These are phyloP conservation scores for Colletotrichum graminicola DNA, from an alignment of 2,329 filamentous ascomycete species.

Conservation along the genomic window DNA sequence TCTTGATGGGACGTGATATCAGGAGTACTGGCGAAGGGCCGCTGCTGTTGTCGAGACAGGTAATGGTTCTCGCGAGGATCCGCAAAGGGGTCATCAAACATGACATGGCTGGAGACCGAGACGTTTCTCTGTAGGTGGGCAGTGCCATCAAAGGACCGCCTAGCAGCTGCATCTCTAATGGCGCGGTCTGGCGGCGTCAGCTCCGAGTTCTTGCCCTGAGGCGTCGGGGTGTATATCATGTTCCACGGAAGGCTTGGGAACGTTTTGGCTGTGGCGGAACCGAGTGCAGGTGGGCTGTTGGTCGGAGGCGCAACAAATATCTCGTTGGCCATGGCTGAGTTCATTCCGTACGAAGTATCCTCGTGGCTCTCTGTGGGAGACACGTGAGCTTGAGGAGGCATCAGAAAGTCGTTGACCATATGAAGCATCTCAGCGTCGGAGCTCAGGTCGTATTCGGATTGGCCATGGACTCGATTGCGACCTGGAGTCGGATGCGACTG, in stretches of 20 bases:
- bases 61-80: conserved; percentile 13
- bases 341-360: conserved; percentile 68
- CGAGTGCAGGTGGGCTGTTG: conserved; percentile 49
- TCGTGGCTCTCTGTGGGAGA: conserved; percentile 49
- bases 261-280: conserved; percentile 51
- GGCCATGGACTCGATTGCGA: conserved; percentile 20
- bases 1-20: conserved; percentile 48
- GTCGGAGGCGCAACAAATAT: conserved; percentile 58
- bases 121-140: conserved; percentile 11
- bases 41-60: conserved; percentile 25
- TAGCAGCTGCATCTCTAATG: conserved; percentile 33
- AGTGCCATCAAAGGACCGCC: conserved; percentile 31
- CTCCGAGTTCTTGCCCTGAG: conserved; percentile 36
- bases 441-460: conserved; percentile 43
- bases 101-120: conserved; percentile 14
- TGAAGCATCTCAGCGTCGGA: conserved; percentile 56
- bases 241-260: conserved; percentile 64
- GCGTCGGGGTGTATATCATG: conserved; percentile 54
- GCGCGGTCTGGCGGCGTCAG: conserved; percentile 37
- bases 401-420: conserved; percentile 64
- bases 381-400: conserved; percentile 57
- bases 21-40: conserved; percentile 22
- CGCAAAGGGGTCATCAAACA: conserved; percentile 50
- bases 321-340: conserved; percentile 63
- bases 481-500: conserved; percentile 26